These are phyloP conservation scores for Aspergillus bombycis DNA, from an alignment of 2,329 filamentous ascomycete genomes.

Conservation along the genomic window DNA sequence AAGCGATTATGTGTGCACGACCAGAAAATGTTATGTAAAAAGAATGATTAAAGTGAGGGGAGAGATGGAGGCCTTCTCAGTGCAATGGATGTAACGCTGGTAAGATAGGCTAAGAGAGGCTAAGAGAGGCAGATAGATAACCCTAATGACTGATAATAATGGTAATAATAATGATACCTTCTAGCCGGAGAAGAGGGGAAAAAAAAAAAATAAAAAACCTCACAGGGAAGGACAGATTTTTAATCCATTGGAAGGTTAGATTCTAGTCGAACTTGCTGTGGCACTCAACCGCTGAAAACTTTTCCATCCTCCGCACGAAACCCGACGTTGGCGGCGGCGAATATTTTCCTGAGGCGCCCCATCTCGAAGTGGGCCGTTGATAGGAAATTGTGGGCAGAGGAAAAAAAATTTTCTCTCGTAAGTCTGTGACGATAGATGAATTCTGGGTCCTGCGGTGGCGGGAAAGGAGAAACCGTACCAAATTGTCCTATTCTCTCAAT, in stretches of 20 bases:
- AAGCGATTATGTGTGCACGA: constrained; percentile 14
- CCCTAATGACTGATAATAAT: background rate
- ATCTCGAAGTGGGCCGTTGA: constrained; percentile 16
- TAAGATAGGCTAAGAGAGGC: background rate
- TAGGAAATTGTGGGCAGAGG: constrained; percentile 9
- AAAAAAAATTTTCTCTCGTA: constrained; percentile 7
- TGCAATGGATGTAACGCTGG: constrained; percentile 21
- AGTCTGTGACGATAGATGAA: background rate
- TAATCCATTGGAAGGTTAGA: background rate
- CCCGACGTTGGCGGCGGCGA: constrained; percentile 4
- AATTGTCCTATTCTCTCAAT: background rate
- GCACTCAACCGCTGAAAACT: background rate
- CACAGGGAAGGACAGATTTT: background rate
- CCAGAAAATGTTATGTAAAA: constrained; percentile 30
- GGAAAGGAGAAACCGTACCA: background rate
- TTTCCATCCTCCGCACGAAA: constrained; percentile 4
- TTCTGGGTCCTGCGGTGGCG: constrained; percentile 10
- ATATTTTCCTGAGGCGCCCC: background rate
- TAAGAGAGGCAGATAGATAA: constrained; percentile 1
- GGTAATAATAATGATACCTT: background rate
- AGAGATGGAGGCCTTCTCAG: constrained; percentile 4
- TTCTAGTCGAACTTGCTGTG: background rate
- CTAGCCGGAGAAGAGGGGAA: too few species aligned
- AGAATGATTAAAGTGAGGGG: constrained; percentile 15
- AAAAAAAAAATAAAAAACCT: background rate